Base-by-base conservation (phyloP, 805 yeast genomes). In the Isabelozyma gotoi region DNA sequence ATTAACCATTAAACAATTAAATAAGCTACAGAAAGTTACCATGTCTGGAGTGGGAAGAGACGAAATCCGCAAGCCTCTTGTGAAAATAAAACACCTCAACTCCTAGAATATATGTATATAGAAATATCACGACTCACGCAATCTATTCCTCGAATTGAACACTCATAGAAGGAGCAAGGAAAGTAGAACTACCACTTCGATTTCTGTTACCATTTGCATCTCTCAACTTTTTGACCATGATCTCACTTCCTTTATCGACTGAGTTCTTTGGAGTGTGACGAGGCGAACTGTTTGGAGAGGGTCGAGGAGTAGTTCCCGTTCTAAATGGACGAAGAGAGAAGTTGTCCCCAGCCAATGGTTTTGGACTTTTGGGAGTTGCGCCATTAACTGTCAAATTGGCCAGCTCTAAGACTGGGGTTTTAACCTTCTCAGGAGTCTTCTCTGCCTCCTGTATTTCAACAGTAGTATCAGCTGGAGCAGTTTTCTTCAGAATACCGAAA, bases 11-110 rank as follows among this genome's bases (percentile, higher is more conserved):
- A 74, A 71, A 41, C 80, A 78, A 44, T 73, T 92, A 46, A 74
- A 77, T 36, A 76, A 74, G 45, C 71, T 92, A 36, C 91, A 87
- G 56, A 84, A 78, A 50, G 78, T 92, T 40, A 90, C 92, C 14
- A 78, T 85, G 80, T 73, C 78, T 52, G 78, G 80, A 16, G 41
- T 43, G 10, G 49, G 37, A 17, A 45, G 44, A 38, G 44, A 48
- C 5, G 39, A 46, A 10, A 40, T 24, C 19, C 18, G 29, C 24
- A 29, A 33, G 16, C 29, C 24, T 24, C 29, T 24, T 24, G 29
- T n/a, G 4, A 24, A 24, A 24, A 24, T 24, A 24, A 24, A 24
- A n/a, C 29, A 24, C 4, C 29, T 10, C n/a, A n/a, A n/a, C n/a
- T n/a, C n/a, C n/a, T n/a, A n/a, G n/a, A n/a, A n/a, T n/a, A n/a